Base-by-base conservation (phyloP, 2,329 filamentous ascomycete genomes). In the Alternaria dauci region DNA sequence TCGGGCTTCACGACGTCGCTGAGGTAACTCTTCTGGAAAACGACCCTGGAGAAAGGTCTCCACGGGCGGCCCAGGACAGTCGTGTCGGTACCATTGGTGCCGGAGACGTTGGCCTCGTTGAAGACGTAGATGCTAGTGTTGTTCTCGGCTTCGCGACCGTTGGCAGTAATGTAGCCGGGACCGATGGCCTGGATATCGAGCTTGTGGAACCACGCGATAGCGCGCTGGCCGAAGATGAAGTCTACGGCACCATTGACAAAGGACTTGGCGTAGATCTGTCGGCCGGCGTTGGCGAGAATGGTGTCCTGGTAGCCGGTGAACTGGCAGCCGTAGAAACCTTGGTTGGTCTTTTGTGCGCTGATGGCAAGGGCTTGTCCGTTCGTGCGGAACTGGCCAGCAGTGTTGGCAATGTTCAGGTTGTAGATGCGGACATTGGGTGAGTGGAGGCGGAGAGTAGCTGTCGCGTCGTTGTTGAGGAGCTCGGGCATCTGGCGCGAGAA, bases 221-320 rank as follows among this genome's bases (percentile, higher is more conserved):
- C 79, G 58, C 80, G 61, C 7, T 63, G 51, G 42, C 86, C 81
- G 68, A 88, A 88, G 64, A 86, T 83, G 64, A 86, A 86, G 66
- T 88, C 86, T 43, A 84, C 82, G 6, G 84, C 83, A n/a, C 86
- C 85, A 41, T 84, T 81, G 62, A 88, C 86, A 58, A 85, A 83
- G 56, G 80, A 82, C 59, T 82, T 82, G 23, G 81, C 84, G 69
- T 86, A 88, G 39, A 87, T 70, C 66, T 87, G 81, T 63, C 82
- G 77, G 54, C 86, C 86, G 63, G 78, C 78, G 65, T 73, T 65
- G 4, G 70, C 65, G 16, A 66, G 63, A 3, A 75, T 55, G 4
- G 85, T 86, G 66, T 87, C 86, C 72, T 88, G 85, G 63, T 82
- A 84, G 18, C 85, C 85, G 44, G 80, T 80, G 57, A 88, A 79